Conservation (phyloP, 2,329 filamentous ascomycete genomes). For the Chrysoporthe deuterocubensis region DNA sequence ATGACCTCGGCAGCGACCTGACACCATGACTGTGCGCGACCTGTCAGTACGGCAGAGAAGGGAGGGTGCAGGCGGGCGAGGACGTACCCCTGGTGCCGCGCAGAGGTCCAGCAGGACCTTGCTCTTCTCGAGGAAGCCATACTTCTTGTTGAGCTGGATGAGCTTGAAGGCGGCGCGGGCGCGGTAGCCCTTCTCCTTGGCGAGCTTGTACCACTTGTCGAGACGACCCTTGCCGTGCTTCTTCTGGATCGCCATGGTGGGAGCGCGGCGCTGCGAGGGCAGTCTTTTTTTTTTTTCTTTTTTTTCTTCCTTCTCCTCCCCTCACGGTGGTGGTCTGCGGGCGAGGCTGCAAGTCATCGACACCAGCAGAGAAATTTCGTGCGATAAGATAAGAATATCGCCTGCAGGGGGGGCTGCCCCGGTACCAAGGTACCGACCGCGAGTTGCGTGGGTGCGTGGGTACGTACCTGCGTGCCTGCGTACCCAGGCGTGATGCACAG, state of each 20-base stretch:
- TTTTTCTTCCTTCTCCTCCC: neutral
- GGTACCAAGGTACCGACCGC: neutral
- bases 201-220: constrained; percentile 98
- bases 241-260: constrained; percentile 90
- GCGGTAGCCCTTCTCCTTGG: constrained; percentile 97
- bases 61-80: neutral
- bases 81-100: constrained; percentile 84
- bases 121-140: constrained; percentile 96
- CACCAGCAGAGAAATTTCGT: neutral
- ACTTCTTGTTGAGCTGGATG: constrained; percentile 98
- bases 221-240: constrained; percentile 98
- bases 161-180: constrained; percentile 97
- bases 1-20: constrained; percentile 96
- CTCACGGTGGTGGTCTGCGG: neutral
- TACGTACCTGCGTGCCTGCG: too few species aligned
- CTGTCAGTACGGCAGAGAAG: constrained; percentile 9
- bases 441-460: neutral
- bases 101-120: constrained; percentile 97
- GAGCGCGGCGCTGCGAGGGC: constrained; percentile 7
- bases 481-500: too few species aligned
- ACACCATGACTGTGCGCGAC: constrained; percentile 75
- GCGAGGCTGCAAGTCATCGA: neutral
- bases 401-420: neutral
- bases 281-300: neutral
- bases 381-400: constrained; percentile 10